Conservation (phyloP, 225 moss, liverwort and hornwort species). For the Thuidium tamariscinum region DNA sequence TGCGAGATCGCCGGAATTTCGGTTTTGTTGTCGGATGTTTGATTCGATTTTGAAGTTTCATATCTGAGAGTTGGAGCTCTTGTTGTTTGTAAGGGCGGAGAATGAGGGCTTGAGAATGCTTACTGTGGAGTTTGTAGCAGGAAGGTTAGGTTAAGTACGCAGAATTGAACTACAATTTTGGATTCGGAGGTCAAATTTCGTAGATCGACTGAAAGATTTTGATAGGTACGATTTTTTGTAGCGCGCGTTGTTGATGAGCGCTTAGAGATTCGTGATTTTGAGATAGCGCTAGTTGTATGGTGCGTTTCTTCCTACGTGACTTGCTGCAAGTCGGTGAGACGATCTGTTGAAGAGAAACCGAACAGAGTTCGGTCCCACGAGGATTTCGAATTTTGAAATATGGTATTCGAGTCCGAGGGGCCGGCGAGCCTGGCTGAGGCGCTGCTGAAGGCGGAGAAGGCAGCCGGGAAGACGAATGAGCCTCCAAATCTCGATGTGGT, state of each 20-base stretch:
- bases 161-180: background rate
- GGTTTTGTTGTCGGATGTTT: background rate
- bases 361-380: background rate
- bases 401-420: slow-evolving; percentile 2
- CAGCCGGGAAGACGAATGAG: background rate
- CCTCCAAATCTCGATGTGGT: background rate
- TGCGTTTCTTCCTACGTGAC: background rate
- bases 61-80: background rate
- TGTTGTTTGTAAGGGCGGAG: background rate
- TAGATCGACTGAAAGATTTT: background rate
- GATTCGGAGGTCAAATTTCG: background rate
- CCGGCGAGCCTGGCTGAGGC: slow-evolving; percentile 12
- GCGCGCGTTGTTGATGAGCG: background rate
- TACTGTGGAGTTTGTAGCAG: background rate
- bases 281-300: background rate
- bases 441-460: slow-evolving; percentile 18
- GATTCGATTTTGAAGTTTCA: background rate
- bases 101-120: background rate
- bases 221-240: background rate
- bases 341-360: background rate
- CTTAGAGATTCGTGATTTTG: background rate
- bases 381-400: background rate
- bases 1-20: background rate
- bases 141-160: background rate
- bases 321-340: background rate